Conservation (phyloP, 2,329 filamentous ascomycete species). For the Bimuria novae-zelandiae region DNA sequence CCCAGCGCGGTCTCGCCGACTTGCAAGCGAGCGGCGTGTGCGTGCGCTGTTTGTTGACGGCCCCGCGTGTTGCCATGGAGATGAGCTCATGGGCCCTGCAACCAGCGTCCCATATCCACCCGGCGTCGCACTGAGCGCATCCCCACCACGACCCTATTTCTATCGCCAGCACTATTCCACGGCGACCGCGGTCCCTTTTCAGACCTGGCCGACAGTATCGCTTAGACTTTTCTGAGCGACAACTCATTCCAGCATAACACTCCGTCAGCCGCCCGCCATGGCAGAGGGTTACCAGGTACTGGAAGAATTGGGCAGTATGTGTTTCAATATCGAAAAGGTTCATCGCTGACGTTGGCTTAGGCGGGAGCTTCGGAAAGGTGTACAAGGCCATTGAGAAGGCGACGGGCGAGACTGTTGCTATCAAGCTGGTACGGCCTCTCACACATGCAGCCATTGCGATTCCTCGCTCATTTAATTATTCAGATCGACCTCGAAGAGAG, state of each 20-base stretch:
- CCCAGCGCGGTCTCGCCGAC: slow-evolving; percentile 1
- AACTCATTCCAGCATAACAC: slow-evolving; percentile 23
- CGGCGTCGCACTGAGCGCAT: slow-evolving; percentile 15
- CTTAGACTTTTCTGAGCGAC: slow-evolving; percentile 19
- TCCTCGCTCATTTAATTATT: background rate
- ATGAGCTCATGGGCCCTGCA: slow-evolving; percentile 22
- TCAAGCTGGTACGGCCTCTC: slow-evolving; percentile 77
- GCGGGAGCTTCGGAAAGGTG: slow-evolving; percentile 93
- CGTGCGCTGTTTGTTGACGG: slow-evolving; percentile 36
- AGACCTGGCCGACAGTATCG: slow-evolving; percentile 25
- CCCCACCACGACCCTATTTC: slow-evolving; percentile 31
- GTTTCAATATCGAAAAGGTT: background rate
- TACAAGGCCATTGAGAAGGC: slow-evolving; percentile 93
- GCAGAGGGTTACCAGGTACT: slow-evolving; percentile 90
- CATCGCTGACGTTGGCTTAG: slow-evolving; percentile 53
- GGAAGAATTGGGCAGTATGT: slow-evolving; percentile 91
- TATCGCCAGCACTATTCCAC: slow-evolving; percentile 26
- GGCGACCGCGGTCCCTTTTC: slow-evolving; percentile 31
- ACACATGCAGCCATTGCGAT: background rate
- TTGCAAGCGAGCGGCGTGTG: slow-evolving; percentile 22
- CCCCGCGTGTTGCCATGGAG: slow-evolving; percentile 32
- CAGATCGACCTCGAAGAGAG: slow-evolving; percentile 98
- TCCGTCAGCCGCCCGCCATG: slow-evolving; percentile 55
- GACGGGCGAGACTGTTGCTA: slow-evolving; percentile 91
- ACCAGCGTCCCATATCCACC: slow-evolving; percentile 23